Conservation (phyloP, 768 basidiomycete species). For the Trametes sanguinea region DNA sequence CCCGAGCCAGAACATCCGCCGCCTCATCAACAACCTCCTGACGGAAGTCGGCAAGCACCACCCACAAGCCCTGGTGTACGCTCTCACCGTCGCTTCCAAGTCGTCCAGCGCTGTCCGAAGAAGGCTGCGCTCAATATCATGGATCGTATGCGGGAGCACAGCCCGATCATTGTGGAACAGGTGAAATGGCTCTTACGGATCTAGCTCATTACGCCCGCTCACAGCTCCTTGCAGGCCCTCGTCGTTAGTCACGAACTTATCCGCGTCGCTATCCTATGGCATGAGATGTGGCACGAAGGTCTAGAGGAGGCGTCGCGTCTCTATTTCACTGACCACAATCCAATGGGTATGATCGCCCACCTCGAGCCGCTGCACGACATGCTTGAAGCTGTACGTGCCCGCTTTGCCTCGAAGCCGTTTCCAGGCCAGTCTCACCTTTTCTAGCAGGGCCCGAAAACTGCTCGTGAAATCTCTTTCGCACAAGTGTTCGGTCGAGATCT, state of each 20-base stretch:
- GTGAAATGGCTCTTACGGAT: conserved; percentile 37
- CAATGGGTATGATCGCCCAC: conserved; percentile 94
- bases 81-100: conserved; percentile 94
- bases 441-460: conserved; percentile 86
- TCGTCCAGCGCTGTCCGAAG: conserved; percentile 82
- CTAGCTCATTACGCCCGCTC: neutral
- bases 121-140: conserved; percentile 86
- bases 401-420: neutral
- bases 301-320: conserved; percentile 95
- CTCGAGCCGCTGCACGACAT: conserved; percentile 92
- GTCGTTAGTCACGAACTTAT: conserved; percentile 94
- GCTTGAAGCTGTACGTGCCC: conserved; percentile 66
- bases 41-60: conserved; percentile 95
- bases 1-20: conserved; percentile 80
- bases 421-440: neutral
- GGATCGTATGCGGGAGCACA: conserved; percentile 92
- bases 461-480: conserved; percentile 91
- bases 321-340: conserved; percentile 96
- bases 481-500: conserved; percentile 94
- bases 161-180: conserved; percentile 83
- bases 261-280: conserved; percentile 97
- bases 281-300: conserved; percentile 98
- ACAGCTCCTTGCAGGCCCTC: conserved; percentile 57
- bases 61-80: conserved; percentile 95
- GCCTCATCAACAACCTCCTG: conserved; percentile 85